Evolutionary conservation across 179 eudicot species (phyloP).

Genomic region (Silene noctiflora): DNA sequence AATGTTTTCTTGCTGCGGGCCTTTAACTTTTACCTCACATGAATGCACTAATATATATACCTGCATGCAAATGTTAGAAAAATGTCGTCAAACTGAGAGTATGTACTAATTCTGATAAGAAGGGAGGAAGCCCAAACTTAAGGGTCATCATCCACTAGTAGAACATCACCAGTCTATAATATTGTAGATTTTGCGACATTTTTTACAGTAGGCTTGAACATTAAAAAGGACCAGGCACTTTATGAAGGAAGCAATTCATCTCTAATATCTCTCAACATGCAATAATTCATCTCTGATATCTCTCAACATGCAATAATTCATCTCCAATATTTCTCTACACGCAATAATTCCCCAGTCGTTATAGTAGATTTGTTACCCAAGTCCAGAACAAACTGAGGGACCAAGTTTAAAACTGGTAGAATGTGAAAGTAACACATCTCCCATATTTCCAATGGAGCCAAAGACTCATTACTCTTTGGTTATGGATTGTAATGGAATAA

Average conservation of each 20-base stretch:
- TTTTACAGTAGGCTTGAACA: constrained; percentile 1
- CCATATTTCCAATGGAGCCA: too few species aligned
- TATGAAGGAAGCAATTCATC: not conserved
- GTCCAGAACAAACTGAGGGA: constrained; percentile 8
- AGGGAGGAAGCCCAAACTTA: not conserved
- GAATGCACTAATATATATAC: constrained; percentile 85
- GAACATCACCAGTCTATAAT: not conserved
- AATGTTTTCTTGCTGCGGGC: constrained; percentile 34
- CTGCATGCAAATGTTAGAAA: constrained; percentile 35
- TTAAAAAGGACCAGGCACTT: not conserved
- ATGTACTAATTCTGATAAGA: not conserved
- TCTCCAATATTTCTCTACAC: not conserved
- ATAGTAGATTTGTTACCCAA: not conserved
- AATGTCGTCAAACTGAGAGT: not conserved
- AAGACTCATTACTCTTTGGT: too few species aligned
- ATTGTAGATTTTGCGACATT: constrained; percentile 5
- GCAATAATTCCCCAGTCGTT: not conserved
- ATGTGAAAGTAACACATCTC: too few species aligned
- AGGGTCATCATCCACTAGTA: constrained; percentile 4
- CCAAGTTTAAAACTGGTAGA: not conserved
- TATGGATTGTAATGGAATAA: too few species aligned
- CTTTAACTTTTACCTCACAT: constrained; percentile 50
- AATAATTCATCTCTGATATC: not conserved
- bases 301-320: not conserved
- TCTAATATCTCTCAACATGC: not conserved